Conservation (phyloP, 2,329 filamentous ascomycete genomes). For the Ascocoryne sarcoides region DNA sequence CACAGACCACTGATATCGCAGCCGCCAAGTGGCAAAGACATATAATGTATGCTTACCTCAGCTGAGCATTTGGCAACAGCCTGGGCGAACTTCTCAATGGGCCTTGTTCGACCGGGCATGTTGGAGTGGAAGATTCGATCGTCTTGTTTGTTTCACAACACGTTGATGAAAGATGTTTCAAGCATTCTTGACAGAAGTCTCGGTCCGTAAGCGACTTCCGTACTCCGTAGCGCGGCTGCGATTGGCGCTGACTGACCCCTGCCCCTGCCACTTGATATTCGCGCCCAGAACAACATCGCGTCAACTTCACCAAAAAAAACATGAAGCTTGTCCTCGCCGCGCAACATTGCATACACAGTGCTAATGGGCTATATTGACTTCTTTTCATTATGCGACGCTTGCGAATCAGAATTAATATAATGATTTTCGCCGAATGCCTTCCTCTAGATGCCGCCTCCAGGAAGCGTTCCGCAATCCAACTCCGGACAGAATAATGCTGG, state of each 20-base stretch:
- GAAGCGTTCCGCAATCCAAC: constrained; percentile 19
- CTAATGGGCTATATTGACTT: constrained; percentile 7
- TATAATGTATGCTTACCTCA: constrained; percentile 40
- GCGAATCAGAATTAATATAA: constrained; percentile 2
- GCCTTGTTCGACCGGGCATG: constrained; percentile 40
- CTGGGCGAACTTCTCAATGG: constrained; percentile 60
- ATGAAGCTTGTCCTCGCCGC: constrained; percentile 7
- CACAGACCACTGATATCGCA: too few relatives aligned
- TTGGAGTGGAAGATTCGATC: neutral
- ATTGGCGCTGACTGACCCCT: too few relatives aligned
- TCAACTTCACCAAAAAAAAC: too few relatives aligned
- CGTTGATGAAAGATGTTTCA: too few relatives aligned
- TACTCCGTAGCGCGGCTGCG: too few relatives aligned
- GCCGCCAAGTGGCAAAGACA: neutral
- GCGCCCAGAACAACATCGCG: too few relatives aligned
- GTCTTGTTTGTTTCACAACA: neutral
- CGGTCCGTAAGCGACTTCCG: too few relatives aligned
- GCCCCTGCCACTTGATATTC: too few relatives aligned
- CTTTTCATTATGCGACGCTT: constrained; percentile 16
- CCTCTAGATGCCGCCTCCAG: constrained; percentile 24
- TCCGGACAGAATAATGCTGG: constrained; percentile 14
- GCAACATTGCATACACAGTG: constrained; percentile 4
- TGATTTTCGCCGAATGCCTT: constrained; percentile 22
- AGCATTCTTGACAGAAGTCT: too few relatives aligned
- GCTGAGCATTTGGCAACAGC: constrained; percentile 56